Percentiles rank a stretch among this genome's conserved stretches.
These are phyloP conservation scores for Eutrema japonicum DNA, from an alignment of 345 rosid genomes.

Conservation along the genomic window DNA sequence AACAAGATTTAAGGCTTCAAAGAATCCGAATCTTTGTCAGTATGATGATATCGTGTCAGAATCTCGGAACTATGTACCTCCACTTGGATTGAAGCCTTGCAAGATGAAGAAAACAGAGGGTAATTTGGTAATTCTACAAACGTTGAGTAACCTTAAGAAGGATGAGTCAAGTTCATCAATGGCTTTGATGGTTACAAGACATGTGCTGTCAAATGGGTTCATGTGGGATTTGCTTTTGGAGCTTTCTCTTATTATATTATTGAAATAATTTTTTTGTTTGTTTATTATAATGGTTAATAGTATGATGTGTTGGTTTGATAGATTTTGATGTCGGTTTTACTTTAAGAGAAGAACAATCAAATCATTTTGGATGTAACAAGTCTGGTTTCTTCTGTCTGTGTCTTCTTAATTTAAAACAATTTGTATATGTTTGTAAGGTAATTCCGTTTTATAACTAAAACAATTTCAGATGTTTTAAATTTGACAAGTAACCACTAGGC, in stretches of 20 bases:
- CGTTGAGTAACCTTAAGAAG: conserved; percentile 26
- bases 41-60: conserved; percentile 11
- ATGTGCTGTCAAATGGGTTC: conserved; percentile 35
- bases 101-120: conserved; percentile 23
- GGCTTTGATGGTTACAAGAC: conserved; percentile 37
- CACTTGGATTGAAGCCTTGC: conserved; percentile 40
- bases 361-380: conserved; percentile 31
- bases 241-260: conserved; percentile 31
- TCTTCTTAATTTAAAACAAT: conserved; percentile 20
- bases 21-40: conserved; percentile 77
- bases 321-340: conserved; percentile 33
- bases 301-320: conserved; percentile 29
- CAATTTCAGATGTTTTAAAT: background rate
- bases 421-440: conserved; percentile 11
- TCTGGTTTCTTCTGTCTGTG: conserved; percentile 5
- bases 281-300: conserved; percentile 24
- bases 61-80: conserved; percentile 11
- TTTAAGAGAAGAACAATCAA: conserved; percentile 22
- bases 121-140: conserved; percentile 34
- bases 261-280: conserved; percentile 1
- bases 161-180: conserved; percentile 42
- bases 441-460: background rate
- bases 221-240: conserved; percentile 38
- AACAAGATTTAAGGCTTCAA: conserved; percentile 83
- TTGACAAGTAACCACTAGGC: background rate